phyloP scores from a whole-genome alignment of 75 land plant genomes.

The Adiantum capillusveneris region DNA sequence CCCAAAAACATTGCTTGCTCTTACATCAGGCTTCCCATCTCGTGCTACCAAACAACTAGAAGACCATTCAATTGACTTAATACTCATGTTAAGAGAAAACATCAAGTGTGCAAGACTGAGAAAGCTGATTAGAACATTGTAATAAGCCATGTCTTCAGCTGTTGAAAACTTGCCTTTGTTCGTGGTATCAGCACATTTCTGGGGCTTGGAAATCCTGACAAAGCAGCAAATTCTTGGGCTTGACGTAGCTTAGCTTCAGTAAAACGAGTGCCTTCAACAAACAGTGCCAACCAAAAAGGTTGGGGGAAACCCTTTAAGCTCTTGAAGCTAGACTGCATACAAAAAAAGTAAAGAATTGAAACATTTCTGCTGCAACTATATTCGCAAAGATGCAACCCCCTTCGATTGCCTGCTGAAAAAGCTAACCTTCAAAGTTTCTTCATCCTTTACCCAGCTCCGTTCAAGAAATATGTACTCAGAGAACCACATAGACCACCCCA shows the following conservation, averaged over 20 bases:
- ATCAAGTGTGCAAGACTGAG: too few relatives aligned
- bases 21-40: too few relatives aligned
- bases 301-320: conserved; percentile 38
- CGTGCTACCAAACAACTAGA: too few relatives aligned
- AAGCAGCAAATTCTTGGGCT: conserved; percentile 44
- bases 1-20: too few relatives aligned
- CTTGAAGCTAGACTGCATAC: conserved; percentile 32
- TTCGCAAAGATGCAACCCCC: too few relatives aligned
- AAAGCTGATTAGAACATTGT: too few relatives aligned
- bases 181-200: conserved; percentile 44
- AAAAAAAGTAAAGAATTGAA: not conserved
- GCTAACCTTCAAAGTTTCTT: conserved; percentile 36
- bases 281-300: conserved; percentile 43
- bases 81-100: too few relatives aligned
- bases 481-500: conserved; percentile 59
- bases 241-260: conserved; percentile 34
- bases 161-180: conserved; percentile 24
- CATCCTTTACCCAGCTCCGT: conserved; percentile 43
- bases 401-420: too few relatives aligned
- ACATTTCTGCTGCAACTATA: too few relatives aligned
- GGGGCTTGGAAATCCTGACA: conserved; percentile 28
- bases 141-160: too few relatives aligned
- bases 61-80: too few relatives aligned
- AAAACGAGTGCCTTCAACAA: conserved; percentile 52
- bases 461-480: conserved; percentile 48